A percentile compares a stretch with the other conserved stretches of the same genome.
phyloP scores from a whole-genome alignment of 148 eudicot species.

The Silene uniflora region DNA sequence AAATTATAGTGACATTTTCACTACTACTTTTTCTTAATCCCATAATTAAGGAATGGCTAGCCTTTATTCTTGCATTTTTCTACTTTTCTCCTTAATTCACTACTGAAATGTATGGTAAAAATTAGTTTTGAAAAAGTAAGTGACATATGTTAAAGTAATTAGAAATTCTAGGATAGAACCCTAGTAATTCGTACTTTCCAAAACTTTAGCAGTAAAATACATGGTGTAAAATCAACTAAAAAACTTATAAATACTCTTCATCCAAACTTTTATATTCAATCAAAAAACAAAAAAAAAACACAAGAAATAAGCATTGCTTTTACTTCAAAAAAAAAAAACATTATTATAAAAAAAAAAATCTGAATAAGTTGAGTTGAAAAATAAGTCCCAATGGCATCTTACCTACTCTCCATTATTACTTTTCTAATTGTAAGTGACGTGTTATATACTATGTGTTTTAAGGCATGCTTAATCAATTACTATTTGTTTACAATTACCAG shows the following conservation, averaged over 20 bases:
- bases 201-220: too few relatives aligned
- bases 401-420: background rate
- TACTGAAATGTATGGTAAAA: background rate
- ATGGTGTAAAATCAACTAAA: background rate
- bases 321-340: background rate
- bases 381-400: background rate
- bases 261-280: too few relatives aligned
- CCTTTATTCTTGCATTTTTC: background rate
- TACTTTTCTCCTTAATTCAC: background rate
- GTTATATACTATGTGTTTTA: background rate
- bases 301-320: background rate
- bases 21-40: too few relatives aligned
- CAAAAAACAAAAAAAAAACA: background rate
- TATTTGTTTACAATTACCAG: background rate
- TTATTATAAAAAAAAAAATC: too few relatives aligned
- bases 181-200: too few relatives aligned
- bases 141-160: background rate
- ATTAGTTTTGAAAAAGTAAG: background rate
- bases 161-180: too few relatives aligned
- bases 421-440: background rate
- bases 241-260: too few relatives aligned
- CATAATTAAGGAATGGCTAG: background rate
- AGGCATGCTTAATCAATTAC: background rate
- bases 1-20: too few relatives aligned
- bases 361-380: background rate